These are phyloP conservation scores for Fusarium cicatricum DNA, from an alignment of 2,329 filamentous ascomycete genomes.

Conservation along the genomic window DNA sequence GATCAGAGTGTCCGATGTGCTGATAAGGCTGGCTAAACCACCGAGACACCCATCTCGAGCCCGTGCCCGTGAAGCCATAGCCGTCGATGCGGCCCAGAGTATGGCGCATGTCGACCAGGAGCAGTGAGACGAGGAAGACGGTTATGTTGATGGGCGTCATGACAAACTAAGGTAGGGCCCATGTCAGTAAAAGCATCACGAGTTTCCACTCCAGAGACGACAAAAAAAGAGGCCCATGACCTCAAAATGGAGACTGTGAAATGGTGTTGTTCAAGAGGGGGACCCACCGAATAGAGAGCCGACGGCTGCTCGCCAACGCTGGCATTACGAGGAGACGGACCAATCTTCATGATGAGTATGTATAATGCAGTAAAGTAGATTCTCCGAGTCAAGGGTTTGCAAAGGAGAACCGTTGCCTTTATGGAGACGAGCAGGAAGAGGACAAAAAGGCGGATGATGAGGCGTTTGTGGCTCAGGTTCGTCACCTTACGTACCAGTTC, in stretches of 20 bases:
- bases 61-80: conserved; percentile 42
- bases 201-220: not conserved
- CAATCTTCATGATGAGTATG: conserved; percentile 21
- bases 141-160: conserved; percentile 71
- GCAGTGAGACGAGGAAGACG: conserved; percentile 71
- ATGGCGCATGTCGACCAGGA: conserved; percentile 67
- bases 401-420: not conserved
- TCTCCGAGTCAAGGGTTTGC: too few relatives aligned
- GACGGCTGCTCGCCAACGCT: conserved; percentile 28
- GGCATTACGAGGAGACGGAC: conserved; percentile 7
- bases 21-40: conserved; percentile 50
- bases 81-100: conserved; percentile 57
- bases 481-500: conserved; percentile 18
- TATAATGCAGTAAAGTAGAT: not conserved
- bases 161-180: conserved; percentile 52
- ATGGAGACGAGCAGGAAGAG: not conserved
- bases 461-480: conserved; percentile 31
- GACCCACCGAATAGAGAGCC: conserved; percentile 40
- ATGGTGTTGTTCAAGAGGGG: not conserved
- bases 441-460: conserved; percentile 7
- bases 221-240: not conserved
- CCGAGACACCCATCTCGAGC: conserved; percentile 25
- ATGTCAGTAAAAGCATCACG: conserved; percentile 17
- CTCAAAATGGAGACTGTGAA: not conserved
- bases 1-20: conserved; percentile 38